Conservation (phyloP, 2,329 filamentous ascomycete species). For the Xylaria sp. region DNA sequence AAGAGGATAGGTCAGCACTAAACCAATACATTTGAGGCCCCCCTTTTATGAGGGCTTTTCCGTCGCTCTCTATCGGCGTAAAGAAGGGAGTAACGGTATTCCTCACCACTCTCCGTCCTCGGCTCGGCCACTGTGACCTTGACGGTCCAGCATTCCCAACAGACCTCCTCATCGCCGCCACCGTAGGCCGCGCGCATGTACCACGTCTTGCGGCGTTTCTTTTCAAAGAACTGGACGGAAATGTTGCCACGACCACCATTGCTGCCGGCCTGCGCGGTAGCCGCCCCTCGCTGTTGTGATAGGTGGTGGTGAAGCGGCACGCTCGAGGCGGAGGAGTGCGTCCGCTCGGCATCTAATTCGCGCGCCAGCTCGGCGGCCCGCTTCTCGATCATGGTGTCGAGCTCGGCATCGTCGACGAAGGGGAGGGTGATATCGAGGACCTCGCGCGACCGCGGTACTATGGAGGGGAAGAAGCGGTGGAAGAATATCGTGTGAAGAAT, state of each 20-base stretch:
- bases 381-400: constrained; percentile 93
- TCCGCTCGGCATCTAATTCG: constrained; percentile 73
- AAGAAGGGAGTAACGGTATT: background rate
- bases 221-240: constrained; percentile 93
- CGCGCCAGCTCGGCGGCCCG: constrained; percentile 82
- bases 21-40: background rate
- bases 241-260: constrained; percentile 71
- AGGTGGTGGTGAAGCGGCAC: constrained; percentile 44
- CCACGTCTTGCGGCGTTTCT: constrained; percentile 83
- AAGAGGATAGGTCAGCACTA: constrained; percentile 15
- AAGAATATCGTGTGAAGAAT: constrained; percentile 99
- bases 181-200: constrained; percentile 65
- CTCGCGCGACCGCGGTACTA: constrained; percentile 84
- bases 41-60: background rate
- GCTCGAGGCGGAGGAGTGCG: constrained; percentile 26
- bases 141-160: constrained; percentile 96
- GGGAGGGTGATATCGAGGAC: constrained; percentile 91
- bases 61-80: no score
- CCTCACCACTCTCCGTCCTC: constrained; percentile 83
- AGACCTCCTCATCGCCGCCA: constrained; percentile 85
- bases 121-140: constrained; percentile 94
- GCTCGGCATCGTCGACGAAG: constrained; percentile 87
- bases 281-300: constrained; percentile 45
- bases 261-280: constrained; percentile 1
- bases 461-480: constrained; percentile 93